These are phyloP conservation scores for Phycomyces nitens DNA, from an alignment of 192 early-diverging fungal genomes.

Conservation along the genomic window DNA sequence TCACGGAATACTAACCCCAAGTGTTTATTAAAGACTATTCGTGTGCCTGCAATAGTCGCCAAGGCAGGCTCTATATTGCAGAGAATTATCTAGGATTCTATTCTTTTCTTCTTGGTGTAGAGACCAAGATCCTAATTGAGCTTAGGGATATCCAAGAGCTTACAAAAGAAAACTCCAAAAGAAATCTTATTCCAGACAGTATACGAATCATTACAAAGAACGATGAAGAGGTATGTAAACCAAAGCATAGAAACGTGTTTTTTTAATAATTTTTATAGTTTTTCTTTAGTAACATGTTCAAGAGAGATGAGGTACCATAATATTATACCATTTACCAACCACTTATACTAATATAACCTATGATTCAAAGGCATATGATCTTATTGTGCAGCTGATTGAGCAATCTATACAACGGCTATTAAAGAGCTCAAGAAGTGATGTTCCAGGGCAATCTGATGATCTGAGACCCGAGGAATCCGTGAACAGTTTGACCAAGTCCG, in stretches of 20 bases:
- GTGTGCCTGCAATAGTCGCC: constrained; percentile 79
- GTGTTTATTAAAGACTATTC: constrained; percentile 67
- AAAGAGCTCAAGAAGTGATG: constrained; percentile 47
- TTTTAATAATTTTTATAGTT: neutral
- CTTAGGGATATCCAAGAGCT: constrained; percentile 91
- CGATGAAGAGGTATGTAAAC: constrained; percentile 58
- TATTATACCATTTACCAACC: no score
- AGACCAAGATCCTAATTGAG: constrained; percentile 88
- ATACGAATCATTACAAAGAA: constrained; percentile 85
- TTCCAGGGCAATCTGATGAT: neutral
- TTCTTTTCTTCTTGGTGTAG: constrained; percentile 88
- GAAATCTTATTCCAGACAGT: constrained; percentile 80
- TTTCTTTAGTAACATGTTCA: constrained; percentile 4
- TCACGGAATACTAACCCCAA: neutral
- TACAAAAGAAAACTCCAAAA: constrained; percentile 81
- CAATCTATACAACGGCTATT: constrained; percentile 86
- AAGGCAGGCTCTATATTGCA: constrained; percentile 97
- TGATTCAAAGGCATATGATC: constrained; percentile 66
- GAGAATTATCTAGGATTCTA: constrained; percentile 95
- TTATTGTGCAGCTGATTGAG: constrained; percentile 84
- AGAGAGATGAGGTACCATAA: constrained; percentile 17
- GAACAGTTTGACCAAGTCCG: no score
- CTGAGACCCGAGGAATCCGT: neutral
- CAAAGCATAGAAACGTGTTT: neutral
- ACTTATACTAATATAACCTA: no score